A percentile compares a stretch with the other conserved stretches of the same genome.
phyloP scores from a whole-genome alignment of 1,284 basidiomycete species.

The Cryptococcus floricola region DNA sequence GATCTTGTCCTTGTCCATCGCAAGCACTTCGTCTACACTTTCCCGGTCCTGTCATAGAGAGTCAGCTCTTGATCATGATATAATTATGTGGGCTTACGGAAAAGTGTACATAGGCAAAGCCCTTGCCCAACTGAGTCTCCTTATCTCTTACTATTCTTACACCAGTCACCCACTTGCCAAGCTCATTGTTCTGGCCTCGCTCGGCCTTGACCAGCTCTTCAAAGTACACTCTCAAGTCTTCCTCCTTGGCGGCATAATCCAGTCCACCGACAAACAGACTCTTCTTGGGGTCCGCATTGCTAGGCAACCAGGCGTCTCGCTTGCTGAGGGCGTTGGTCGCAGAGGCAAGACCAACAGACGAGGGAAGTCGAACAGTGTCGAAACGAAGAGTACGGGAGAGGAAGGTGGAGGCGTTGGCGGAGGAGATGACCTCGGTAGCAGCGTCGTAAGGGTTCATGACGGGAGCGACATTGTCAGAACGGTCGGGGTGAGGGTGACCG shows the following conservation, averaged over 20 bases:
- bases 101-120: conserved; percentile 92
- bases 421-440: conserved; percentile 59
- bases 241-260: conserved; percentile 87
- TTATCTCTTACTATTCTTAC: conserved; percentile 87
- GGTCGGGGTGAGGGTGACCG: conserved; percentile 59
- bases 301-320: conserved; percentile 40
- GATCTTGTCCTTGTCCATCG: conserved; percentile 66
- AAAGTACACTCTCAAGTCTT: conserved; percentile 82
- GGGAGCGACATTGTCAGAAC: conserved; percentile 58
- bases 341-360: conserved; percentile 29
- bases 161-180: conserved; percentile 65
- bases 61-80: neutral
- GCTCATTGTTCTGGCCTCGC: conserved; percentile 63
- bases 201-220: conserved; percentile 73
- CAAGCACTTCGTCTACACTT: conserved; percentile 83
- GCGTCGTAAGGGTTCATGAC: conserved; percentile 70
- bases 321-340: conserved; percentile 39
- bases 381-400: conserved; percentile 70
- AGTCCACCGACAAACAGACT: conserved; percentile 89
- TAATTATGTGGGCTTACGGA: conserved; percentile 53
- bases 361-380: conserved; percentile 58
- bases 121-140: conserved; percentile 94
- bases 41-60: conserved; percentile 63
- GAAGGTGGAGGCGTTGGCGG: conserved; percentile 69
- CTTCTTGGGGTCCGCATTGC: conserved; percentile 65